These are phyloP conservation scores for Populus hybrid DNA, from an alignment of 441 rosid genomes.

Conservation along the genomic window DNA sequence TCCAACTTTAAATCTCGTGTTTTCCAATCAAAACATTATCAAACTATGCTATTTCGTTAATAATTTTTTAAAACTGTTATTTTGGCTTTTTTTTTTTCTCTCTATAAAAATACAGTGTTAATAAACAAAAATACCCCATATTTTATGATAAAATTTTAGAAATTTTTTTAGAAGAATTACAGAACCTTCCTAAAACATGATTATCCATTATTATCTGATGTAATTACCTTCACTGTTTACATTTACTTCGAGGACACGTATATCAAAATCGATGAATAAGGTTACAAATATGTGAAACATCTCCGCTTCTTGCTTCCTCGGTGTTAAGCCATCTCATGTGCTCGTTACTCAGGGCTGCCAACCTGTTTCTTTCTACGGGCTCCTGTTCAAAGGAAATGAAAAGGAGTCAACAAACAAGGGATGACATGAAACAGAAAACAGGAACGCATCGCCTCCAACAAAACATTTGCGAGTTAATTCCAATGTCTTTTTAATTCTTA, in stretches of 20 bases:
- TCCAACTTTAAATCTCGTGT: no score
- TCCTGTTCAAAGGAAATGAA: slow-evolving; percentile 30
- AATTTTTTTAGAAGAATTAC: no score
- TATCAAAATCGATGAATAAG: background rate
- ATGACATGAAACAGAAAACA: background rate
- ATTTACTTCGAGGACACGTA: background rate
- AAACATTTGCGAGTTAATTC: background rate
- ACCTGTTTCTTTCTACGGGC: slow-evolving; percentile 33
- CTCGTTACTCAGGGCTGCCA: slow-evolving; percentile 2
- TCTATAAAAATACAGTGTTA: background rate
- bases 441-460: background rate
- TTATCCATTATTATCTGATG: background rate
- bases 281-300: background rate
- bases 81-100: no score
- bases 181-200: background rate
- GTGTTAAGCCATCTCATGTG: background rate
- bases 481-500: background rate
- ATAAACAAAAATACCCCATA: background rate
- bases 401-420: background rate
- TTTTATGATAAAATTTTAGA: background rate
- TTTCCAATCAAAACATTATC: no score
- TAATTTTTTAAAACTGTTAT: no score
- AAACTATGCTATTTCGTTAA: no score
- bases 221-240: background rate
- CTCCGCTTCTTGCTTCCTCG: background rate